Conservation (phyloP, 768 basidiomycete species). For the Gymnopilus junonius region DNA sequence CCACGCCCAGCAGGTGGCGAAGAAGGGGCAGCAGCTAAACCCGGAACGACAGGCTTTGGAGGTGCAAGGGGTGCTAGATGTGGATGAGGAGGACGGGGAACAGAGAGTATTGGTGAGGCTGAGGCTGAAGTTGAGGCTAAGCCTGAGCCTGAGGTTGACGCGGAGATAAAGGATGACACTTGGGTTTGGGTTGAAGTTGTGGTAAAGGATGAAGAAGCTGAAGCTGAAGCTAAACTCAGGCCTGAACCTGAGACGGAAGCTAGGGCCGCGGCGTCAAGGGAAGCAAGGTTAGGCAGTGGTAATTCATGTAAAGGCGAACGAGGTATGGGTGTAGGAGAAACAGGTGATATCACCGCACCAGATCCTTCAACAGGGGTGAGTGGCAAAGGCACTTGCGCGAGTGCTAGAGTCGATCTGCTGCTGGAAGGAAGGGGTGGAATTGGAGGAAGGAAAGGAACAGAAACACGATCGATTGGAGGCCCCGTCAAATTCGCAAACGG, state of each 20-base stretch:
- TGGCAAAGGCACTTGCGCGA: background rate
- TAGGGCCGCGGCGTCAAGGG: background rate
- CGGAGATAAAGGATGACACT: too few relatives aligned
- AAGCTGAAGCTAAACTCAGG: too few relatives aligned
- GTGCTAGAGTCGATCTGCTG: too few relatives aligned
- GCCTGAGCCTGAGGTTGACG: background rate
- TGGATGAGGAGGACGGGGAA: background rate
- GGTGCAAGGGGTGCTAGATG: too few relatives aligned
- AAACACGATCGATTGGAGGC: conserved; percentile 18
- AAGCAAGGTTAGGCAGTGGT: background rate
- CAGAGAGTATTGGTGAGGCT: background rate
- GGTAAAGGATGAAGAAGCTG: too few relatives aligned
- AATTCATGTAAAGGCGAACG: conserved; percentile 11
- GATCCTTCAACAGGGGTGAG: background rate
- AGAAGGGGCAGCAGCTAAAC: too few relatives aligned
- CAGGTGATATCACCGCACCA: background rate
- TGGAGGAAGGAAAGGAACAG: background rate
- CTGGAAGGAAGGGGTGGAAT: background rate
- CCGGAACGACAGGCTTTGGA: too few relatives aligned
- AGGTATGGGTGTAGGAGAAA: conserved; percentile 6
- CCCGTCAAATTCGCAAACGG: conserved; percentile 68
- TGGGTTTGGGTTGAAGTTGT: too few relatives aligned
- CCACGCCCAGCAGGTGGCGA: too few relatives aligned
- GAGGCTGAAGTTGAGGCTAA: background rate
- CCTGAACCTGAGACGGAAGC: background rate